phyloP scores from a whole-genome alignment of 2,329 filamentous ascomycete genomes.

The Dactylellina leptospora region DNA sequence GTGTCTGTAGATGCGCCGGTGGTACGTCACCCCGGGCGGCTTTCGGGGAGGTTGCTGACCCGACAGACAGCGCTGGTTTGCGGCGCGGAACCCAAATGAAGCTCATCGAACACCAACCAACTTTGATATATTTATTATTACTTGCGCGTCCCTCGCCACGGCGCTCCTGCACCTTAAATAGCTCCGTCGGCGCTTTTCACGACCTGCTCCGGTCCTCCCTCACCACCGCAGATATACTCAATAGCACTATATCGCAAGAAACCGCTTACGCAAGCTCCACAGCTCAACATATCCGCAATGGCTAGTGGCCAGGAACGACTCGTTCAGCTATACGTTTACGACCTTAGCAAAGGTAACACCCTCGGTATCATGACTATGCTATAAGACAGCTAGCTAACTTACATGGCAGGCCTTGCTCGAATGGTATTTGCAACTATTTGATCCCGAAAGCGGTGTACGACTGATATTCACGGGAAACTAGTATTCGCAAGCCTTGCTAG shows the following conservation, averaged over 20 bases:
- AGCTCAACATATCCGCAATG: constrained; percentile 10
- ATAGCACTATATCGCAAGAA: not conserved
- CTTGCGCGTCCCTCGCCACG: constrained; percentile 1
- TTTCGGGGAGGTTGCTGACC: constrained; percentile 43
- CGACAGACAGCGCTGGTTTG: constrained; percentile 15
- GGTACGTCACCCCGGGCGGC: constrained; percentile 37
- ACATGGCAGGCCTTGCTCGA: constrained; percentile 39
- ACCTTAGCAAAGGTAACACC: constrained; percentile 70
- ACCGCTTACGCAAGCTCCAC: not conserved
- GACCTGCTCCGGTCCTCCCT: not conserved
- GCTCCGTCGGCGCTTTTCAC: not conserved
- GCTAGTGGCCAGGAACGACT: constrained; percentile 46
- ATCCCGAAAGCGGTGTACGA: constrained; percentile 6
- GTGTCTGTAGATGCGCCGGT: not conserved
- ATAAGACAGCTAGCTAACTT: constrained; percentile 4
- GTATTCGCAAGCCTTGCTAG: constrained; percentile 70
- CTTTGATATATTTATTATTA: no score
- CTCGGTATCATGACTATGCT: constrained; percentile 61
- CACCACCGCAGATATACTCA: not conserved
- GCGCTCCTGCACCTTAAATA: constrained; percentile 22
- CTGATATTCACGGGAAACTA: constrained; percentile 58
- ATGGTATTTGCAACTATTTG: constrained; percentile 6
- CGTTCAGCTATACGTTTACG: constrained; percentile 79
- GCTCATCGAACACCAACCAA: constrained; percentile 26
- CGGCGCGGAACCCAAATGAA: constrained; percentile 36